phyloP scores from a whole-genome alignment of 257 asterid species.

The Solanum clarkiae region DNA sequence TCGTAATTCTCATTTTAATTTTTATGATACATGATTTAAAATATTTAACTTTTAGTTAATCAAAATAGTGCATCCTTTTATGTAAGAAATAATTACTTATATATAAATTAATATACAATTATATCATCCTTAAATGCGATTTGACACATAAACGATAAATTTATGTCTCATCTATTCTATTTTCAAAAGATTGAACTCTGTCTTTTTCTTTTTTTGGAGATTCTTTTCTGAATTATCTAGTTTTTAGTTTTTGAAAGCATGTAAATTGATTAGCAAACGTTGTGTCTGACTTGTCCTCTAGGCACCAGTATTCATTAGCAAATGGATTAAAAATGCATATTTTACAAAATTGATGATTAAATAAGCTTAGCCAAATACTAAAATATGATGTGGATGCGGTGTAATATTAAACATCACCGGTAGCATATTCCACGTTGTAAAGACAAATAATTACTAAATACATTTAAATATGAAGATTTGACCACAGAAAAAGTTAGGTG shows the following conservation, averaged over 20 bases:
- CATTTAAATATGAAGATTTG: not conserved
- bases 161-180: not conserved
- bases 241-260: too few species aligned
- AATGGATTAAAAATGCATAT: not conserved
- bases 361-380: not conserved
- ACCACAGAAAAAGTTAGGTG: conserved; percentile 7
- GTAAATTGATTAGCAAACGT: too few species aligned
- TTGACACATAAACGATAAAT: not conserved
- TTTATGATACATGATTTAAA: not conserved
- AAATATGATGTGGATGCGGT: not conserved
- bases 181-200: not conserved
- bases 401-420: not conserved
- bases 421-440: not conserved
- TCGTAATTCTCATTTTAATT: too few species aligned
- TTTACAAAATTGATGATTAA: not conserved
- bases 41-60: not conserved
- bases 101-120: not conserved
- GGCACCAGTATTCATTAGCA: not conserved
- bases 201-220: too few species aligned
- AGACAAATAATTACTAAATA: not conserved
- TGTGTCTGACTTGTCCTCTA: not conserved
- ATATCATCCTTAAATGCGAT: not conserved
- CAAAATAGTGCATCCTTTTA: not conserved
- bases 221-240: too few species aligned
- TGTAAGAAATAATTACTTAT: not conserved